These are phyloP conservation scores for Ustilago hordei DNA, from an alignment of 1,284 basidiomycete genomes.

Conservation along the genomic window DNA sequence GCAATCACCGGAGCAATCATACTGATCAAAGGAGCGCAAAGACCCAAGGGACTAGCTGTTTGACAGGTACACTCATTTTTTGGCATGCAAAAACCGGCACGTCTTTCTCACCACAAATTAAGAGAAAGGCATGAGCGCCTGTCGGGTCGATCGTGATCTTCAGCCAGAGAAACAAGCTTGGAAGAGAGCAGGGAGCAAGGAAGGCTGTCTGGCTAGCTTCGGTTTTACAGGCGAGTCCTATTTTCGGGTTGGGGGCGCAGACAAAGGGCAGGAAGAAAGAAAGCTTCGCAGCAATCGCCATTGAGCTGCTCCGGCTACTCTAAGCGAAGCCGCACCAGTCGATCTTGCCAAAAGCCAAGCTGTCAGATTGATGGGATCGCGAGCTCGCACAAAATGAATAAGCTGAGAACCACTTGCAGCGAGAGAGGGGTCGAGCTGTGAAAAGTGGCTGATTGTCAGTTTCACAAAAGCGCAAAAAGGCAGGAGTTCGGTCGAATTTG, in stretches of 20 bases:
- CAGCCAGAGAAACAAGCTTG: not conserved
- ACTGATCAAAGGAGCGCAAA: not conserved
- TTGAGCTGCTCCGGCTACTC: not conserved
- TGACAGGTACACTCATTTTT: conserved; percentile 27
- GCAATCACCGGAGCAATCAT: conserved; percentile 19
- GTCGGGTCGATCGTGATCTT: conserved; percentile 10
- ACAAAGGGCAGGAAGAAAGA: not conserved
- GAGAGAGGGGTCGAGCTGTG: not conserved
- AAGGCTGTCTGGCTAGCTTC: not conserved
- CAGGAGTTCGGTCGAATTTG: conserved; percentile 6
- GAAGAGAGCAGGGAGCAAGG: not conserved
- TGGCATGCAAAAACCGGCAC: conserved; percentile 5
- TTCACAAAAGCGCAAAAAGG: not conserved
- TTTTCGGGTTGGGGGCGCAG: not conserved
- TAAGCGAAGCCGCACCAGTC: conserved; percentile 26
- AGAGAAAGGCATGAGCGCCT: not conserved
- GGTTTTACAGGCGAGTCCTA: not conserved
- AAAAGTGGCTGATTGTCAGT: not conserved
- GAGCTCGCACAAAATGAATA: conserved; percentile 7
- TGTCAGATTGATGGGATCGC: conserved; percentile 13
- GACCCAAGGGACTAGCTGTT: not conserved
- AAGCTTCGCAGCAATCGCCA: conserved; percentile 28
- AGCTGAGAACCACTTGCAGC: not conserved
- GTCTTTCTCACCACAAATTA: not conserved
- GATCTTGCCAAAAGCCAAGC: conserved; percentile 18